Conservation (phyloP, 192 early-diverging fungal genomes). For the Coemansia sp. region DNA sequence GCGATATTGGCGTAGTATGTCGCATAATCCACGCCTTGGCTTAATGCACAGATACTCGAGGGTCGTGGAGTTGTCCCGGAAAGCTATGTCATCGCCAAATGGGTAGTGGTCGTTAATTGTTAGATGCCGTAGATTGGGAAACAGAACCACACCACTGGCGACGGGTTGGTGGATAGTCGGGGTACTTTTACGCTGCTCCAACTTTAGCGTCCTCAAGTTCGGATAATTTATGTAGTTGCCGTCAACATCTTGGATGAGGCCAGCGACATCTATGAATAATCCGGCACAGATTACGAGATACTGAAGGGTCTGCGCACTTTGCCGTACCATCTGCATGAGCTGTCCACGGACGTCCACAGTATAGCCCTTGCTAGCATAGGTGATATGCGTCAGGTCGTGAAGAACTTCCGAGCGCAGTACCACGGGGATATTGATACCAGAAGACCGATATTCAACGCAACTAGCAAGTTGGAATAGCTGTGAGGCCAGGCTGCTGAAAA, state of each 20-base stretch:
- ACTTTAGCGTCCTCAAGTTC: neutral
- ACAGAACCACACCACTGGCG: neutral
- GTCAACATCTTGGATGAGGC: neutral
- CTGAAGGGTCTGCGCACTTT: neutral
- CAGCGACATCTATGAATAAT: neutral
- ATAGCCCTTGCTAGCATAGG: neutral
- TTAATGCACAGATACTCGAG: constrained; percentile 8
- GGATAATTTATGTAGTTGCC: constrained; percentile 4
- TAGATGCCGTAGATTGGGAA: constrained; percentile 10
- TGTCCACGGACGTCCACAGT: neutral
- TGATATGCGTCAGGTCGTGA: neutral
- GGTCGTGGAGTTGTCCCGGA: neutral
- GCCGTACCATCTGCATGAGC: neutral
- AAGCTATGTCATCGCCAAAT: constrained; percentile 17
- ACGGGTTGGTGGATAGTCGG: neutral
- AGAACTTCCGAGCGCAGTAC: neutral
- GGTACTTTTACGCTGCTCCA: neutral
- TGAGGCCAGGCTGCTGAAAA: neutral
- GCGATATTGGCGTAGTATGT: neutral
- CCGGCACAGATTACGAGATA: neutral
- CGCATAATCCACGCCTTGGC: neutral
- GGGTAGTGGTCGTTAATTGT: neutral
- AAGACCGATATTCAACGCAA: neutral
- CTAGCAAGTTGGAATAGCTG: neutral
- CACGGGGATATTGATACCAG: neutral